Conservation (phyloP, 331 rosid species). For the Quercus phellos region DNA sequence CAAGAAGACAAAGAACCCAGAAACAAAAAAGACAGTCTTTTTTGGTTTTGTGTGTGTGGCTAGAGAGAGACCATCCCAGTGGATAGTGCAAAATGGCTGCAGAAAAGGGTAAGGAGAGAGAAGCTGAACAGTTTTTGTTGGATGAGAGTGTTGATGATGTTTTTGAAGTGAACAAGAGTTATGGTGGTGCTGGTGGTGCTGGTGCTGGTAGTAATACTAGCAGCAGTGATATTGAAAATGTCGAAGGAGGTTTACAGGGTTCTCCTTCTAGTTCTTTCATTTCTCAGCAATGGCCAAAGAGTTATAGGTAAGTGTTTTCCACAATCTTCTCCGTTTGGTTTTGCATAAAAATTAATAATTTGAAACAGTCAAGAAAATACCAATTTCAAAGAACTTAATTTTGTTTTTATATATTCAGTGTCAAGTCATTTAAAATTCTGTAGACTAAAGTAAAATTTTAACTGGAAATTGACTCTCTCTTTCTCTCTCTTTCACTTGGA, state of each 20-base stretch:
- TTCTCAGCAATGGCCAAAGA: slow-evolving; percentile 50
- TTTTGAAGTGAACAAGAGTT: slow-evolving; percentile 29
- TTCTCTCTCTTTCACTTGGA: background rate
- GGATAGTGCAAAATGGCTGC: background rate
- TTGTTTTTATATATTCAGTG: too few relatives aligned
- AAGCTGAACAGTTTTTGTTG: slow-evolving; percentile 26
- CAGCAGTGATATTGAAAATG: slow-evolving; percentile 16
- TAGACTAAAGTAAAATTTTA: too few relatives aligned
- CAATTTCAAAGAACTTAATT: too few relatives aligned
- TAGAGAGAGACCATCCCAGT: background rate
- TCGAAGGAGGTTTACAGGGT: background rate
- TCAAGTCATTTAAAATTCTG: too few relatives aligned
- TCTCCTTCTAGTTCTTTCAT: slow-evolving; percentile 17
- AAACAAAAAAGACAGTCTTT: too few relatives aligned
- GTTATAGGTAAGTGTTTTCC: slow-evolving; percentile 29
- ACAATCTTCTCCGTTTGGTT: background rate
- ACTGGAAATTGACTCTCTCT: too few relatives aligned
- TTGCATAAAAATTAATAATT: background rate
- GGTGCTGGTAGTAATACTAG: background rate
- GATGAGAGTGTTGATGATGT: slow-evolving; percentile 26
- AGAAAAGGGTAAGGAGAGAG: slow-evolving; percentile 16
- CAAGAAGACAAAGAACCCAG: too few relatives aligned
- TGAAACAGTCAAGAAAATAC: too few relatives aligned
- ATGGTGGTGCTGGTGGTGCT: slow-evolving; percentile 11
- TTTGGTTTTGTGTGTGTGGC: background rate